These are phyloP conservation scores for Anthostomella pinea DNA, from an alignment of 2,329 filamentous ascomycete genomes.

Conservation along the genomic window DNA sequence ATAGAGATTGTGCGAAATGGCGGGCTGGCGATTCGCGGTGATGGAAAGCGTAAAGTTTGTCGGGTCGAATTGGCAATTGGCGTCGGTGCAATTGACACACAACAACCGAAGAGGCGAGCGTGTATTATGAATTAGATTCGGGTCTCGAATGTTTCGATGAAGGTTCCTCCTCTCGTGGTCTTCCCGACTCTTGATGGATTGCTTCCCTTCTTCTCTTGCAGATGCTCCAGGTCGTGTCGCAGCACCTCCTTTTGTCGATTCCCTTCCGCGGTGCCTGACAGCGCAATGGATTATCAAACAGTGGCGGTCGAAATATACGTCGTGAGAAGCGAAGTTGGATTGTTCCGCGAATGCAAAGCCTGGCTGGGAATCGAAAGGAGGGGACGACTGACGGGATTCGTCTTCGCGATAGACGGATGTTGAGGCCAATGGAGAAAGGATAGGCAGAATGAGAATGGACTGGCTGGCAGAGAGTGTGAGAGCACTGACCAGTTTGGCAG, in stretches of 20 bases:
- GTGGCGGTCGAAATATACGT: conserved; percentile 17
- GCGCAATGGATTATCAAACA: conserved; percentile 21
- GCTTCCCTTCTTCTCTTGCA: neutral
- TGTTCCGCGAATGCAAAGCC: conserved; percentile 22
- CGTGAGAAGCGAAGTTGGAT: conserved; percentile 26
- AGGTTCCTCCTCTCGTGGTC: neutral
- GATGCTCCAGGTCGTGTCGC: conserved; percentile 3
- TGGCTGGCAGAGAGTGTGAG: conserved; percentile 3
- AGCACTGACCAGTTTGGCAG: no score
- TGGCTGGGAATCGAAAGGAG: conserved; percentile 24
- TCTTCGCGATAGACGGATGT: conserved; percentile 19
- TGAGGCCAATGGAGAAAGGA: conserved; percentile 3
- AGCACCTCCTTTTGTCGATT: conserved; percentile 7
- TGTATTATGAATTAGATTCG: neutral
- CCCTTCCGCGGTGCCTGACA: conserved; percentile 25
- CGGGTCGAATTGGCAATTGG: no score
- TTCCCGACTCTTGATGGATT: no score
- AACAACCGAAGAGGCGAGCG: neutral
- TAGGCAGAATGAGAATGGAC: conserved; percentile 1
- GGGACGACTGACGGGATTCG: conserved; percentile 22
- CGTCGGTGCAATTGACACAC: conserved; percentile 2
- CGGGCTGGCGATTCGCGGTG: conserved; percentile 3
- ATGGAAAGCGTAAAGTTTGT: conserved; percentile 2
- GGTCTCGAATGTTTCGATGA: conserved; percentile 1
- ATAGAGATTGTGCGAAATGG: conserved; percentile 9